A percentile compares a stretch with the other conserved stretches of the same genome.
Evolutionary conservation across 352 stramenopile species (phyloP).

Genomic region (Peronospora destructor): DNA sequence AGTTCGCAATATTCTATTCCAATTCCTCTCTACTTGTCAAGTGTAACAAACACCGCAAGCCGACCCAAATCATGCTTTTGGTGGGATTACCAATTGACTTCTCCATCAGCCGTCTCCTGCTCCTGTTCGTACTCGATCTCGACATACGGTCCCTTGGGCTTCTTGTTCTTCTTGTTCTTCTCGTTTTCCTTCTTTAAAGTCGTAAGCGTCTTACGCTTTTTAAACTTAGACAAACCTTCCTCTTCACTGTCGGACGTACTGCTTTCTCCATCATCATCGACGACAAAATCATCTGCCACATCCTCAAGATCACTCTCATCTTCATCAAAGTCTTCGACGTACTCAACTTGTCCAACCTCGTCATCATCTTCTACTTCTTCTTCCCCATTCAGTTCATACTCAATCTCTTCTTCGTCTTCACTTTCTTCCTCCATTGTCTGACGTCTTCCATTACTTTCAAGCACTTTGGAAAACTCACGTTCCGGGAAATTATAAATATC

Average conservation of each 20-base stretch:
- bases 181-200: conserved; percentile 20
- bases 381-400: conserved; percentile 45
- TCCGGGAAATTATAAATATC: conserved; percentile 99
- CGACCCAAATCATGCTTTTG: conserved; percentile 2
- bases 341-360: conserved; percentile 57
- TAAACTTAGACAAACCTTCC: conserved; percentile 33
- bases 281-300: conserved; percentile 61
- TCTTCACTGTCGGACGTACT: conserved; percentile 43
- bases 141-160: conserved; percentile 68
- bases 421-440: conserved; percentile 91
- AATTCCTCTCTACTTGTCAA: conserved; percentile 16
- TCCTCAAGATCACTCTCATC: conserved; percentile 90
- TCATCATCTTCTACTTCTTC: conserved; percentile 38
- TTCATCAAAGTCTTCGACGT: conserved; percentile 87
- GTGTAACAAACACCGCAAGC: conserved; percentile 4
- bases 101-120: conserved; percentile 39
- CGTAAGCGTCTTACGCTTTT: conserved; percentile 63
- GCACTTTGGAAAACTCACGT: conserved; percentile 83
- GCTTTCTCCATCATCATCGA: conserved; percentile 47
- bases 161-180: conserved; percentile 56
- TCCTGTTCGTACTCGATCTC: conserved; percentile 86
- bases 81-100: conserved; percentile 44
- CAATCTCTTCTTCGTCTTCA: conserved; percentile 55
- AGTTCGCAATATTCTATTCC: conserved; percentile 35
- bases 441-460: conserved; percentile 73